Conservation (phyloP, 345 rosid species). For the Linum lewisii region DNA sequence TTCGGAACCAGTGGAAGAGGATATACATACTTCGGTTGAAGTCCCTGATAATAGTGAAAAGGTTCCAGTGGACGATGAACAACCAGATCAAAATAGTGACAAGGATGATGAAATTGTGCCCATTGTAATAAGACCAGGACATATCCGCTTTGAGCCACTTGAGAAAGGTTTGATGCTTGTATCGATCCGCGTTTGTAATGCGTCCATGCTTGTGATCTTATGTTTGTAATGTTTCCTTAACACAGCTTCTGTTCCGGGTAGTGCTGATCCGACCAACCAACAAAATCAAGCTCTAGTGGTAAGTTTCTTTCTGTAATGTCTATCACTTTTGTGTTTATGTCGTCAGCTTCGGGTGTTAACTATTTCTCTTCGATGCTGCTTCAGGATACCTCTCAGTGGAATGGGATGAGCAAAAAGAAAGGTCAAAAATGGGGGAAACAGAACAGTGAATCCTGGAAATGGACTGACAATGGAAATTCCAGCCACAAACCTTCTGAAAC, state of each 20-base stretch:
- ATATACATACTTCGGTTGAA: background rate
- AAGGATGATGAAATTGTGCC: slow-evolving; percentile 51
- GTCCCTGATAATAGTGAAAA: background rate
- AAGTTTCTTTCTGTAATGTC: slow-evolving; percentile 20
- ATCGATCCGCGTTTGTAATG: background rate
- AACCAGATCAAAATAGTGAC: slow-evolving; percentile 24
- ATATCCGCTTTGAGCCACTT: slow-evolving; percentile 71
- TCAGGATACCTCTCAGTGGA: slow-evolving; percentile 68
- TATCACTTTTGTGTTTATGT: background rate
- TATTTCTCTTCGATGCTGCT: slow-evolving; percentile 10
- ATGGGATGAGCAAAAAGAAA: slow-evolving; percentile 82
- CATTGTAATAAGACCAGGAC: slow-evolving; percentile 78
- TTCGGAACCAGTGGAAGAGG: background rate
- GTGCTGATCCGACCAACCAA: slow-evolving; percentile 28
- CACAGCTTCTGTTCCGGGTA: slow-evolving; percentile 31
- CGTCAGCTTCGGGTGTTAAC: background rate
- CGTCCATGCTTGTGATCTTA: background rate
- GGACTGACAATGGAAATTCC: slow-evolving; percentile 30
- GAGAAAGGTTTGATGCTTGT: slow-evolving; percentile 35
- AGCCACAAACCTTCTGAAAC: slow-evolving; percentile 36
- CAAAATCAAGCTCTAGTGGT: slow-evolving; percentile 46
- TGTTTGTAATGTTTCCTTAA: background rate
- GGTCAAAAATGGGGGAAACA: slow-evolving; percentile 92
- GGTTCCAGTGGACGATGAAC: slow-evolving; percentile 11
- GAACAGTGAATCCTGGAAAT: slow-evolving; percentile 37